These are phyloP conservation scores for Leptodermis oblonga DNA, from an alignment of 257 asterid species.

Conservation along the genomic window DNA sequence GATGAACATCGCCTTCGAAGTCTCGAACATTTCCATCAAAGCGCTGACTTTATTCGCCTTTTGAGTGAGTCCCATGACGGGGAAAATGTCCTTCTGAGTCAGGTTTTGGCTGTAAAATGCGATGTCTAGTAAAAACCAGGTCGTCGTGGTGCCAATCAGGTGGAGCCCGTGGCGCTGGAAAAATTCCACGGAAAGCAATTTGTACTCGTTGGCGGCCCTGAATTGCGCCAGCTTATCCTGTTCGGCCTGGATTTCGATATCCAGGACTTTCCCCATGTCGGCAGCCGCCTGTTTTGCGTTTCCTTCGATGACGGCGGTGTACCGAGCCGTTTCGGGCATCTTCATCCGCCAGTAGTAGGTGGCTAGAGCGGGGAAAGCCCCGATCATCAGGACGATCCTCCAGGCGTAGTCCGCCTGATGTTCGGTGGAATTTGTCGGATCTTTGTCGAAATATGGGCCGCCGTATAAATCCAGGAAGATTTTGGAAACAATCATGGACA, in stretches of 20 bases:
- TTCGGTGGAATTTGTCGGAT: slow-evolving; percentile 13
- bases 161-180: slow-evolving; percentile 24
- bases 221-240: slow-evolving; percentile 21
- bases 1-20: slow-evolving; percentile 28
- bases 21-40: slow-evolving; percentile 25
- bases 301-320: slow-evolving; percentile 31
- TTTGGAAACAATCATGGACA: slow-evolving; percentile 21
- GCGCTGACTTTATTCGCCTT: slow-evolving; percentile 11
- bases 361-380: slow-evolving; percentile 27
- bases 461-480: slow-evolving; percentile 10
- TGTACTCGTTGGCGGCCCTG: slow-evolving; percentile 23
- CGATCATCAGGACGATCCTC: slow-evolving; percentile 29
- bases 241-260: slow-evolving; percentile 25
- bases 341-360: slow-evolving; percentile 34
- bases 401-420: slow-evolving; percentile 24
- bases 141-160: slow-evolving; percentile 25
- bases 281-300: slow-evolving; percentile 29
- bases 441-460: neutral
- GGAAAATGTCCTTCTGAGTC: slow-evolving; percentile 30
- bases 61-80: slow-evolving; percentile 22
- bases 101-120: slow-evolving; percentile 31
- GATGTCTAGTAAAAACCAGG: slow-evolving; percentile 29
- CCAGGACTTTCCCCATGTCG: slow-evolving; percentile 24
- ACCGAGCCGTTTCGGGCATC: slow-evolving; percentile 35
- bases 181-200: slow-evolving; percentile 20